Evolutionary conservation across 805 yeast genomes (phyloP).

Genomic region (Candida caryicola): DNA sequence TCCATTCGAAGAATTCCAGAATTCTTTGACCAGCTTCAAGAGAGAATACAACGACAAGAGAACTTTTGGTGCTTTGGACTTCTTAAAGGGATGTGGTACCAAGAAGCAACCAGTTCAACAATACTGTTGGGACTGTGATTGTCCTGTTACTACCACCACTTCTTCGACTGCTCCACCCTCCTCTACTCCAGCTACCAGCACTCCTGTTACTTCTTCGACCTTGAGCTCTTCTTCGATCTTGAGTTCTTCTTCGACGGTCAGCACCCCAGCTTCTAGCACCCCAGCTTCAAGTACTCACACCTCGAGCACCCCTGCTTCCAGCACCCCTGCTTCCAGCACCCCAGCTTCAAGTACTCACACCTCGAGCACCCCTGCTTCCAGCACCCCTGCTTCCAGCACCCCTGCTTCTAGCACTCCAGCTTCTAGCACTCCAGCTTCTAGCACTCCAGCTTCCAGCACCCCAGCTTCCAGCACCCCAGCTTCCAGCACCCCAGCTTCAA

Average conservation of each 20-base stretch:
- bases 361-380: neutral
- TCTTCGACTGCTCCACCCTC: constrained; percentile 1
- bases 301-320: neutral
- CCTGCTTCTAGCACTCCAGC: neutral
- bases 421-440: neutral
- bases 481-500: constrained; percentile 1
- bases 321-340: neutral
- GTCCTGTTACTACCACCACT: constrained; percentile 1
- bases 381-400: neutral
- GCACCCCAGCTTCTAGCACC: neutral
- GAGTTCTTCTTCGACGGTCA: neutral
- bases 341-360: neutral
- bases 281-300: constrained; percentile 1
- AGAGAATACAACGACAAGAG: constrained; percentile 8
- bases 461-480: constrained; percentile 4
- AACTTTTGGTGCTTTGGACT: neutral
- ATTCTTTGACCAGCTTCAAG: constrained; percentile 4
- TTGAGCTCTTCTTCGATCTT: neutral
- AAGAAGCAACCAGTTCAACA: constrained; percentile 3
- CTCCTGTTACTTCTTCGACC: constrained; percentile 1
- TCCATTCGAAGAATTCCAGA: constrained; percentile 6
- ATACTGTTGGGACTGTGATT: constrained; percentile 14
- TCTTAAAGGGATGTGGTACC: constrained; percentile 6
- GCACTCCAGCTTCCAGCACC: constrained; percentile 1
- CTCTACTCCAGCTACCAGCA: neutral